Percentiles rank a stretch among this genome's conserved stretches.
Evolutionary conservation across 768 basidiomycete genomes (phyloP).

Genomic region (Kwoniella dendrophila): DNA sequence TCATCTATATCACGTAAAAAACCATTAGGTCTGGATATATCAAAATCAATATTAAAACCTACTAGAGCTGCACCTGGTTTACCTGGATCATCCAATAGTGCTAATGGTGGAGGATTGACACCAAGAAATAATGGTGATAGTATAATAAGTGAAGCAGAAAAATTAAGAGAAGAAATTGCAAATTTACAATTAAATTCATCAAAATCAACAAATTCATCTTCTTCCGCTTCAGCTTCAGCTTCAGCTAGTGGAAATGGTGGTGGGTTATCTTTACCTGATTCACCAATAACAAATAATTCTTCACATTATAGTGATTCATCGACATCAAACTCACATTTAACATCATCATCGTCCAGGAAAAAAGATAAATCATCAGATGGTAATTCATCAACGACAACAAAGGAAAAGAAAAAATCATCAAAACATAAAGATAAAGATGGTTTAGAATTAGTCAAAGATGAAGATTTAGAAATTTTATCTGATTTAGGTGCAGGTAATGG

Average conservation of each 20-base stretch:
- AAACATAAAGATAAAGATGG: slow-evolving; percentile 66
- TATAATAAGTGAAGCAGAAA: slow-evolving; percentile 36
- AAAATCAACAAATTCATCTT: too few species aligned
- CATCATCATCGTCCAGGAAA: slow-evolving; percentile 20
- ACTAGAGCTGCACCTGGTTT: slow-evolving; percentile 44
- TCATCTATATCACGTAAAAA: slow-evolving; percentile 52
- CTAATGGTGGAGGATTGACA: not conserved
- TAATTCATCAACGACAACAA: too few species aligned
- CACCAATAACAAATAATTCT: slow-evolving; percentile 6
- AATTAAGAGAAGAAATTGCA: slow-evolving; percentile 42
- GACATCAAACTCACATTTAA: slow-evolving; percentile 18
- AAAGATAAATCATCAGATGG: too few species aligned
- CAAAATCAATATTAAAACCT: slow-evolving; percentile 45
- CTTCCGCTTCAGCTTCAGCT: slow-evolving; percentile 24
- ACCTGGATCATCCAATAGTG: slow-evolving; percentile 16
- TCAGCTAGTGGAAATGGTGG: slow-evolving; percentile 14
- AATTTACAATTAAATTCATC: slow-evolving; percentile 39
- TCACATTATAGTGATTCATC: slow-evolving; percentile 22
- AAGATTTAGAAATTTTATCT: slow-evolving; percentile 84
- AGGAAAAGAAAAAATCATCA: slow-evolving; percentile 31
- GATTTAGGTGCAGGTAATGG: slow-evolving; percentile 97
- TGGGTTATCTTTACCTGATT: slow-evolving; percentile 12
- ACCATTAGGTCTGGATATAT: slow-evolving; percentile 53
- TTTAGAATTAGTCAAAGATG: slow-evolving; percentile 74
- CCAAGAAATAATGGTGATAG: slow-evolving; percentile 12